Evolutionary conservation across 2,329 filamentous ascomycete genomes (phyloP).

Genomic region (Fonsecaea pedrosoi): DNA sequence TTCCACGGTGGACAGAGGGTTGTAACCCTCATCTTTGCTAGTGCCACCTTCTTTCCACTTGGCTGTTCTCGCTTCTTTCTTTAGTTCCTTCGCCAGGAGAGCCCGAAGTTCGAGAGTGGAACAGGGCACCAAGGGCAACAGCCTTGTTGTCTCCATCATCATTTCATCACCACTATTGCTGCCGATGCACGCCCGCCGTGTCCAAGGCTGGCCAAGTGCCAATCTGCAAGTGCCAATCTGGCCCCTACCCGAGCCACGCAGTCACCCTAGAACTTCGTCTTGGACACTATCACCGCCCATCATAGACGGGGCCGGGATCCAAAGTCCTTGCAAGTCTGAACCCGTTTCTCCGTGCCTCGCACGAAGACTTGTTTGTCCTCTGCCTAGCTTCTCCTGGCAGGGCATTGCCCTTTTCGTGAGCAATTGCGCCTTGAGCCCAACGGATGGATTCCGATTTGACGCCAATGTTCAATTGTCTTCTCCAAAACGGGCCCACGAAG

Average conservation of each 20-base stretch:
- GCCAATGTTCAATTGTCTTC: not conserved
- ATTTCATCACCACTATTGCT: conserved; percentile 1
- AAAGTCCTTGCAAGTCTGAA: not conserved
- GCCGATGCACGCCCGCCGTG: not conserved
- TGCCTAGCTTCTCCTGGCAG: conserved; percentile 2
- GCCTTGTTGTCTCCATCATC: conserved; percentile 13
- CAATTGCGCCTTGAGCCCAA: not conserved
- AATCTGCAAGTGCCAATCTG: not conserved
- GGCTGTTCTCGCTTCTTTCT: conserved; percentile 21
- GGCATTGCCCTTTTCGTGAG: not conserved
- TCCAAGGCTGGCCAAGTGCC: not conserved
- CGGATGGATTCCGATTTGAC: conserved; percentile 17
- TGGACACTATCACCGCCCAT: not conserved
- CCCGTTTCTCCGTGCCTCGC: not conserved
- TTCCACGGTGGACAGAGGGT: not conserved
- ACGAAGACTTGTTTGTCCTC: not conserved
- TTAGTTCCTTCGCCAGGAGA: conserved; percentile 21
- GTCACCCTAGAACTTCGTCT: not conserved
- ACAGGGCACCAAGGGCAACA: conserved; percentile 10
- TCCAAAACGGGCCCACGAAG: not conserved
- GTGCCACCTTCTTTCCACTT: conserved; percentile 5
- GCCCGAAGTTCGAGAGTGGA: conserved; percentile 30
- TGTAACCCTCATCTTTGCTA: conserved; percentile 1
- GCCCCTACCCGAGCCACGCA: conserved; percentile 1
- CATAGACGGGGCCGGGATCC: not conserved